phyloP scores from a whole-genome alignment of 768 basidiomycete genomes.

The Auricularia cornea region DNA sequence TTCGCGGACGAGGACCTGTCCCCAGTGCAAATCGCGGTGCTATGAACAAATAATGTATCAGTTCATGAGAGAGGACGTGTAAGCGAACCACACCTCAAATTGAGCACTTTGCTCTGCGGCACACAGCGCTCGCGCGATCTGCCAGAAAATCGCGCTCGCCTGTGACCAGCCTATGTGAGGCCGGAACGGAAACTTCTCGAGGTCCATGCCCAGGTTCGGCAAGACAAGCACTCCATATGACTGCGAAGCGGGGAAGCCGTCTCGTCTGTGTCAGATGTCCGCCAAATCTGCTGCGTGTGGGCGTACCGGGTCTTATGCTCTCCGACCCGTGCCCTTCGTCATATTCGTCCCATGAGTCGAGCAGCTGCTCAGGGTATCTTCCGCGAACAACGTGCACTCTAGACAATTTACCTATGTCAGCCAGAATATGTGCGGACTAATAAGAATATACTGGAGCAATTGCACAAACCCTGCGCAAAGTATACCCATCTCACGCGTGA shows the following conservation, averaged over 20 bases:
- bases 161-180: slow-evolving; percentile 70
- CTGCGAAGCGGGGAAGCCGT: slow-evolving; percentile 66
- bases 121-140: slow-evolving; percentile 68
- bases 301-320: slow-evolving; percentile 74
- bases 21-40: slow-evolving; percentile 99
- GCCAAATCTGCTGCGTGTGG: slow-evolving; percentile 7
- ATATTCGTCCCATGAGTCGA: slow-evolving; percentile 88
- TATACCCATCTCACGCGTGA: slow-evolving; percentile 68
- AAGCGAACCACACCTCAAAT: slow-evolving; percentile 65
- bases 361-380: slow-evolving; percentile 67
- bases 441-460: slow-evolving; percentile 40
- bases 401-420: not conserved
- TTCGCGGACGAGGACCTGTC: slow-evolving; percentile 75
- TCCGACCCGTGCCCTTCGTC: slow-evolving; percentile 67
- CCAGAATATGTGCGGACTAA: not conserved
- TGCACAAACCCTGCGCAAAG: slow-evolving; percentile 71
- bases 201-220: slow-evolving; percentile 82
- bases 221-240: slow-evolving; percentile 85
- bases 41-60: slow-evolving; percentile 25
- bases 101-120: slow-evolving; percentile 70
- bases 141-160: slow-evolving; percentile 86
- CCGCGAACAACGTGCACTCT: slow-evolving; percentile 85
- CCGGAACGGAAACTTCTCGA: slow-evolving; percentile 74
- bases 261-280: slow-evolving; percentile 40
- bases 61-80: not conserved